Base-by-base conservation (phyloP, 1,139 yeast genomes). In the Nakaseomyces nivariensis region DNA sequence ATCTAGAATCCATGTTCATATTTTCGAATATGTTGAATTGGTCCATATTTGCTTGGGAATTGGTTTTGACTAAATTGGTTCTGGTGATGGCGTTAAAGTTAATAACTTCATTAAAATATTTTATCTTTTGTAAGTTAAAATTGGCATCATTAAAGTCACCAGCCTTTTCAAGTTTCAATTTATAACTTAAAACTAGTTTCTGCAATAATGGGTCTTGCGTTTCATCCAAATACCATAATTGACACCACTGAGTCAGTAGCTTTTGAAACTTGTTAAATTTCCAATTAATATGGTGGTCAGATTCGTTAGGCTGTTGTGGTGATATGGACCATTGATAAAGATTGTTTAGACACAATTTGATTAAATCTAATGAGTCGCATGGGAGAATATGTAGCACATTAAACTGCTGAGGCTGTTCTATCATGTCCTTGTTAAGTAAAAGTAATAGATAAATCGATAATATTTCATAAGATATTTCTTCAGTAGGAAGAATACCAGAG, bases 381-480 rank as follows among this genome's bases (percentile, higher is more conserved):
- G 68, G 68, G 47, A 62, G 48, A 29, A 62, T 50, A 48, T 64
- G 64, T 26, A 55, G 37, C 3, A 61, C 46, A 26, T 56, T 54
- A 13, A 62, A 54, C 38, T 60, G 59, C 36, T 50, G 51, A 9
- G 68, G 66, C 43, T 58, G 59, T 31, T 51, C 51, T 17, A 50
- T 31, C 36, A 49, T 51, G 13, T 54, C 48, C 10, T 48, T 46
- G 46, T 59, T 55, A 5, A 56, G 50, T 26, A 62, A 44, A 26
- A 62, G 38, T 22, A 63, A 50, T 46, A 58, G 62, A 51, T 63
- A 64, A 9, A 63, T 52, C 8, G 64, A 58, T 32, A 64, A 48
- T 10, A 64, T 61, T 46, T 64, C 67, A 37, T 53, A 60, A 4
- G 66, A 56, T 5, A 54, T 44, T 33, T 59, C 62, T 45, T 57